Percentiles rank a stretch among this genome's conserved stretches.
phyloP scores from a whole-genome alignment of 257 asterid genomes.

The Misopates orontium region DNA sequence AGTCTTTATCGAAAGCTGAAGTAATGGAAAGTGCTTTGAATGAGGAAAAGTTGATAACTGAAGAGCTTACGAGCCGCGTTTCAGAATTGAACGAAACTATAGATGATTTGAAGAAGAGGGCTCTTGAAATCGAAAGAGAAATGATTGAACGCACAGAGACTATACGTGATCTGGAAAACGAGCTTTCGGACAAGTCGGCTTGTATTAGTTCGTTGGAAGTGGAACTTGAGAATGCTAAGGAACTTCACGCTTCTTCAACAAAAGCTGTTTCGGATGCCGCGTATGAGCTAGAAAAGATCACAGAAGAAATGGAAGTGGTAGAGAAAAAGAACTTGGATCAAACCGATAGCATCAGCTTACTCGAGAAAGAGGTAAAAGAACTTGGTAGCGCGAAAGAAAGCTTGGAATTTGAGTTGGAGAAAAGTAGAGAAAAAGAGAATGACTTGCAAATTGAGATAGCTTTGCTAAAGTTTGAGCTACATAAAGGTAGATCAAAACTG shows the following conservation, averaged over 20 bases:
- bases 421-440: slow-evolving; percentile 36
- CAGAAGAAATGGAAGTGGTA: slow-evolving; percentile 34
- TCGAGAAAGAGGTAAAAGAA: slow-evolving; percentile 44
- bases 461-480: slow-evolving; percentile 49
- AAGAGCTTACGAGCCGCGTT: slow-evolving; percentile 34
- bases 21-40: slow-evolving; percentile 25
- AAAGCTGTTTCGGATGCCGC: slow-evolving; percentile 34
- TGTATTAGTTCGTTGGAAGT: slow-evolving; percentile 30
- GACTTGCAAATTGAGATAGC: slow-evolving; percentile 51
- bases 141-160: slow-evolving; percentile 8
- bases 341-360: slow-evolving; percentile 27
- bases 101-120: slow-evolving; percentile 25
- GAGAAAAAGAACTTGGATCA: slow-evolving; percentile 42
- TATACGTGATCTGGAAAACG: slow-evolving; percentile 39
- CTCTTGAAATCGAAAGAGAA: slow-evolving; percentile 27
- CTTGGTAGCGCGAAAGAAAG: slow-evolving; percentile 26
- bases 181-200: slow-evolving; percentile 37
- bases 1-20: slow-evolving; percentile 28
- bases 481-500: slow-evolving; percentile 44
- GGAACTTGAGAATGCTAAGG: slow-evolving; percentile 40
- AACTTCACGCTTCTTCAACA: slow-evolving; percentile 28
- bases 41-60: slow-evolving; percentile 35
- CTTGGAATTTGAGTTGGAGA: slow-evolving; percentile 37
- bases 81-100: slow-evolving; percentile 33
- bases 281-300: slow-evolving; percentile 31